A percentile compares a stretch with the other conserved stretches of the same genome.
Conservation (phyloP, 148 eudicot species). For the Amaranthus cruentus region DNA sequence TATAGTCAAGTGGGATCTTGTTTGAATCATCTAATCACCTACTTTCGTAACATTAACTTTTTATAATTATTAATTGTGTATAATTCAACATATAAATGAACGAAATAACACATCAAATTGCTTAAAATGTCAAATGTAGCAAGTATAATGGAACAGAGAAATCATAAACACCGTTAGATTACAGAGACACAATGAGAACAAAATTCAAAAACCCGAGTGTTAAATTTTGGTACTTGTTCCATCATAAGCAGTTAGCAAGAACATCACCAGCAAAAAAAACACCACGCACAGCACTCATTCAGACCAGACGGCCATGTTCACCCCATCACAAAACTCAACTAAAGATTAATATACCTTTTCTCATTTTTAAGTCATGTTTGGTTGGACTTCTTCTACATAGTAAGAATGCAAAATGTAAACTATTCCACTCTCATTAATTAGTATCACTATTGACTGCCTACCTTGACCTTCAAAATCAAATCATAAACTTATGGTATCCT, state of each 20-base stretch:
- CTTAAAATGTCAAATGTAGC: too few species aligned
- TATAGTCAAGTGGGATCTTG: too few species aligned
- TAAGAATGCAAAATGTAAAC: background rate
- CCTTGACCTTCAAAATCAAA: conserved; percentile 2
- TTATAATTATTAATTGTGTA: too few species aligned
- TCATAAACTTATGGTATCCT: background rate
- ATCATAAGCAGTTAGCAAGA: background rate
- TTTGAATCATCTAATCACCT: too few species aligned
- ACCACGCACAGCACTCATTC: background rate
- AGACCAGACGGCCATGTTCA: background rate
- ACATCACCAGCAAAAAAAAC: background rate
- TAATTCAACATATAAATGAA: too few species aligned
- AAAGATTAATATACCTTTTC: background rate
- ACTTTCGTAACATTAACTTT: too few species aligned
- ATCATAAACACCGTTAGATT: too few species aligned
- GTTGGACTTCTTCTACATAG: background rate
- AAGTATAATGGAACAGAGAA: too few species aligned
- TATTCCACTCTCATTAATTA: background rate
- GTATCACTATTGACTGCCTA: background rate
- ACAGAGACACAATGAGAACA: background rate
- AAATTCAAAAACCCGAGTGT: background rate
- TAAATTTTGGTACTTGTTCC: background rate
- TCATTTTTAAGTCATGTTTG: background rate
- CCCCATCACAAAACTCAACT: background rate
- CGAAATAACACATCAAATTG: too few species aligned